phyloP scores from a whole-genome alignment of 139 green algal genomes.

The Chlamydomonas asymmetrica region DNA sequence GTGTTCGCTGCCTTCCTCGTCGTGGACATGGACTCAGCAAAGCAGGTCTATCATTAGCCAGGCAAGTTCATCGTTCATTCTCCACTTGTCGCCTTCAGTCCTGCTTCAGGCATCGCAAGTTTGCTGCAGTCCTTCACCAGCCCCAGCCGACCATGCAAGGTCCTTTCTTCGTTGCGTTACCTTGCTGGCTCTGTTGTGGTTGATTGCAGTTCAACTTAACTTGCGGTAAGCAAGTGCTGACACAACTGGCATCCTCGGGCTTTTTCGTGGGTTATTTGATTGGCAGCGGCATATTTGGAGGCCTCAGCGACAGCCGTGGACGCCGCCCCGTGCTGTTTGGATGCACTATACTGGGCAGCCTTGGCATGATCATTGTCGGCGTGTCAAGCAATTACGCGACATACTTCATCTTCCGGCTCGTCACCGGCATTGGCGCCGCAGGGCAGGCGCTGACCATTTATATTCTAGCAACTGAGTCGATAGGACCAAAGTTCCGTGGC shows the following conservation, averaged over 20 bases:
- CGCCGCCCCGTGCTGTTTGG: constrained; percentile 37
- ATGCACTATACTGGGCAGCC: constrained; percentile 20
- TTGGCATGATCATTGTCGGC: constrained; percentile 17
- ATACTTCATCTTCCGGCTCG: constrained; percentile 49
- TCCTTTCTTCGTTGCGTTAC: no score
- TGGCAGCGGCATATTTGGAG: constrained; percentile 48
- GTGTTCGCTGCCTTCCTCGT: not conserved
- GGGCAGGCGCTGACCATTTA: constrained; percentile 53
- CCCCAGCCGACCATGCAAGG: no score
- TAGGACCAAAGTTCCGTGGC: constrained; percentile 56
- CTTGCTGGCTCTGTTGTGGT: no score
- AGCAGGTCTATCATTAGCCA: constrained; percentile 15
- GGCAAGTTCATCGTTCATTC: not conserved
- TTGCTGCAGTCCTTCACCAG: no score
- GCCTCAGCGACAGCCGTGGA: constrained; percentile 15
- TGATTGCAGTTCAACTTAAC: constrained; percentile 68
- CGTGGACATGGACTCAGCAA: constrained; percentile 19
- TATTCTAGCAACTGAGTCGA: constrained; percentile 52
- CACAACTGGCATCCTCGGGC: constrained; percentile 42
- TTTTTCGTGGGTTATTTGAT: constrained; percentile 71
- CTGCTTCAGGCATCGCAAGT: no score
- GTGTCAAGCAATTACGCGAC: constrained; percentile 42
- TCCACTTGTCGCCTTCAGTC: no score
- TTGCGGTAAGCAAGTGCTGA: constrained; percentile 49
- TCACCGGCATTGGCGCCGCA: constrained; percentile 49